Base-by-base conservation (phyloP, 768 basidiomycete species). In the Tremella fuciformis region DNA sequence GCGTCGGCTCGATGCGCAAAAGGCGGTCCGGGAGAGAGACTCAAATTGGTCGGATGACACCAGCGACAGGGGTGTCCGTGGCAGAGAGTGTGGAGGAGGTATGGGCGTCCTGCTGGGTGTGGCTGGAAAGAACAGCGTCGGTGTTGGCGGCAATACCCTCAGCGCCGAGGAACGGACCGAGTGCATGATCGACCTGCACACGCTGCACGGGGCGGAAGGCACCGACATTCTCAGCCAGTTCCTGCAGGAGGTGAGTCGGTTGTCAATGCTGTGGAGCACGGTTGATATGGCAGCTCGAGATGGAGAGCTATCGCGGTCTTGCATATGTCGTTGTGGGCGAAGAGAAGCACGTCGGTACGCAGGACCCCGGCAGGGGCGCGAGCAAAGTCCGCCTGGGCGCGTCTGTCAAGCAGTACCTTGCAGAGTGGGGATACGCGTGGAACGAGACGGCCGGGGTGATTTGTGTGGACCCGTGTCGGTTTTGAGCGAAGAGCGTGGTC, bases 391-490 rank as follows among this genome's bases (percentile, higher is more conserved):
- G 93, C 11, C 81, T 97, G 6, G 88, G 89, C 13, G 84, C 88
- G 1, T 89, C 88, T 9, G 86, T 96, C 42, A 86, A 89, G 60
- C 89, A 91, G 70, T 94, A 88, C 87, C 78, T 97, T 47, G 88
- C 91, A 67, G 84, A 88, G 55, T 97, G 91, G 90, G 89, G 89
- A 57, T 97, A 93, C 79, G 89, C 93, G 16, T 96, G 92, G 93
- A 88, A 83, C 76, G 93, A 96, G 75, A 84, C 86, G 8, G 89
- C 89, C 69, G 93, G 93, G 1, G 84, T 91, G 51, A 84, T 96
- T 55, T 92, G 88, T 75, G 84, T 96, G 50, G 93, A 97, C 76
- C 60, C 69, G 7, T 63, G 58, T 49, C 44, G 61, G 22, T 26
- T 24, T 34, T 59, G 52, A 34, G 11, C n/a, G n/a, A 11, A 34